phyloP scores from a whole-genome alignment of 805 yeast species.

The Candida sanyiensis region DNA sequence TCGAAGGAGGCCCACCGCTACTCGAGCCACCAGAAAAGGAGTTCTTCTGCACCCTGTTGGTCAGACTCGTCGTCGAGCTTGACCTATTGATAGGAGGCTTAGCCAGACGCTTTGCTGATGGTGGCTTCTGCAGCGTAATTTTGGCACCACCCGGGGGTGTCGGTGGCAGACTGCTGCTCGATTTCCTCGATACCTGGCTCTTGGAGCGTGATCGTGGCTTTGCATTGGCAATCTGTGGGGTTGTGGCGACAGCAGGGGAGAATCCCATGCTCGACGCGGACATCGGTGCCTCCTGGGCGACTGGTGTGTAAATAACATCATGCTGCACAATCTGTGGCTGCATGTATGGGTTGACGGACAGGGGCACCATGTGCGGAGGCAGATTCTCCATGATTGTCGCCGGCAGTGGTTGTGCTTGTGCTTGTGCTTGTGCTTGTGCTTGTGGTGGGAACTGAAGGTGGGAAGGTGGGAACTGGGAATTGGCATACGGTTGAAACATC shows the following conservation, averaged over 20 bases:
- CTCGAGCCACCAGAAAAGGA: slow-evolving; percentile 12
- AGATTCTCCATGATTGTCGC: no score
- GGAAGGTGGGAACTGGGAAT: no score
- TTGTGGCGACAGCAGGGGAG: neutral
- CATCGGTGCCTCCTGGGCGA: neutral
- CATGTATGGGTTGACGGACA: neutral
- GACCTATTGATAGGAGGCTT: slow-evolving; percentile 17
- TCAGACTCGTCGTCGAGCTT: slow-evolving; percentile 20
- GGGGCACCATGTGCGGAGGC: neutral
- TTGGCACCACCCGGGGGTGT: slow-evolving; percentile 4
- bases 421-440: no score
- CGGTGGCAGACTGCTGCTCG: neutral
- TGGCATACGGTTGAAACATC: slow-evolving; percentile 12
- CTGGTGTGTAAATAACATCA: slow-evolving; percentile 2
- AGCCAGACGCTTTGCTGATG: slow-evolving; percentile 9
- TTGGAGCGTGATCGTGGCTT: slow-evolving; percentile 1
- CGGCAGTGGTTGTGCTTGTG: no score
- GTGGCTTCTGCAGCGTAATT: slow-evolving; percentile 1
- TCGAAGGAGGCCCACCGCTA: slow-evolving; percentile 3
- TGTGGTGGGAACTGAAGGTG: no score
- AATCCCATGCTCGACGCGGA: neutral
- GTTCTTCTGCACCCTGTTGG: slow-evolving; percentile 19
- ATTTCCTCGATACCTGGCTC: slow-evolving; percentile 1
- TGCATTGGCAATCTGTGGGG: neutral
- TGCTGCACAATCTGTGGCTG: slow-evolving; percentile 1